phyloP scores from a whole-genome alignment of 371 early-diverging fungal species.

The Gilbertella persicaria region DNA sequence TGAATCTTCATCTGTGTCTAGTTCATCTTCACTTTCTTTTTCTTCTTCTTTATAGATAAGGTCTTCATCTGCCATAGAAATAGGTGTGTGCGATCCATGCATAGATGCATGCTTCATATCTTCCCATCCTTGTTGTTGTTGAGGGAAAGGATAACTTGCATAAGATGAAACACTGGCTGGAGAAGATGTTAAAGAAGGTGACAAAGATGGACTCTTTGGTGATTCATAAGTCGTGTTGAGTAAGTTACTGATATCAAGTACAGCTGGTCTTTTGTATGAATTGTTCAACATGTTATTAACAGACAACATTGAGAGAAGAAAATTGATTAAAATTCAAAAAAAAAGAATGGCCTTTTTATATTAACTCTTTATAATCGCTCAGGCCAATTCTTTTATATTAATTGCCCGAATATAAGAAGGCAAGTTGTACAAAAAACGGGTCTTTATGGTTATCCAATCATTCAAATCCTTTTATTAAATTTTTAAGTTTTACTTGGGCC shows the following conservation, averaged over 20 bases:
- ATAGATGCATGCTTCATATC: slow-evolving; percentile 7
- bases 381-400: slow-evolving; percentile 21
- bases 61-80: slow-evolving; percentile 14
- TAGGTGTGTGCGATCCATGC: slow-evolving; percentile 9
- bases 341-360: slow-evolving; percentile 5
- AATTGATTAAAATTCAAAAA: slow-evolving; percentile 10
- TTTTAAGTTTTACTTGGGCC: slow-evolving; percentile 1
- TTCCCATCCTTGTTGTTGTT: slow-evolving; percentile 13
- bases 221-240: slow-evolving; percentile 12
- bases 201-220: slow-evolving; percentile 30
- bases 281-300: slow-evolving; percentile 26
- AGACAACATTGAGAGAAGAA: slow-evolving; percentile 24
- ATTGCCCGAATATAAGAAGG: slow-evolving; percentile 6
- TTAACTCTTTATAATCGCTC: slow-evolving; percentile 14
- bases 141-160: slow-evolving; percentile 30
- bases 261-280: slow-evolving; percentile 34
- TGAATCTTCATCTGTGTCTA: slow-evolving; percentile 25
- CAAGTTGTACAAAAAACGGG: slow-evolving; percentile 23
- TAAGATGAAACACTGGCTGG: slow-evolving; percentile 32
- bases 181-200: slow-evolving; percentile 38
- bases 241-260: slow-evolving; percentile 40
- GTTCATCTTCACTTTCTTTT: slow-evolving; percentile 13
- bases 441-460: neutral
- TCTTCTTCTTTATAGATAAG: slow-evolving; percentile 2
- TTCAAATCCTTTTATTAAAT: too few species aligned